These are phyloP conservation scores for Cyberlindnera mycetangii DNA, from an alignment of 805 yeast genomes.

Conservation along the genomic window DNA sequence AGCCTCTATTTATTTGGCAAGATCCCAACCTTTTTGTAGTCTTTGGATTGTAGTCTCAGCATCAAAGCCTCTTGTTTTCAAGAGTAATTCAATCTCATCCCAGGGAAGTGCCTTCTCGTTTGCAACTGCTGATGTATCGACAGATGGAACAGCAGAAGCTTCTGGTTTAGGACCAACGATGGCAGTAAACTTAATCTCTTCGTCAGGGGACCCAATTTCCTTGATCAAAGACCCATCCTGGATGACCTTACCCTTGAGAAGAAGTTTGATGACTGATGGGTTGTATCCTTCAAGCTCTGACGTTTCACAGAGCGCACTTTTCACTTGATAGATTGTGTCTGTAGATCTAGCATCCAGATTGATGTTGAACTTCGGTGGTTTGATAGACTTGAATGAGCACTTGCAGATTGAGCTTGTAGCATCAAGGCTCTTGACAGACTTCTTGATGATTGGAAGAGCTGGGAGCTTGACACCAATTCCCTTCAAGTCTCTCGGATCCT, in stretches of 20 bases:
- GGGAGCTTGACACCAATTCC: conserved; percentile 35
- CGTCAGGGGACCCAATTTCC: conserved; percentile 27
- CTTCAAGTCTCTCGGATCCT: conserved; percentile 13
- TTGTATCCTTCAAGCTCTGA: conserved; percentile 34
- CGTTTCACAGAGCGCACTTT: conserved; percentile 26
- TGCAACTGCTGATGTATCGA: background rate
- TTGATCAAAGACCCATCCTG: conserved; percentile 46
- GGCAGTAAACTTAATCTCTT: conserved; percentile 39
- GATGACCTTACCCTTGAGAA: conserved; percentile 61
- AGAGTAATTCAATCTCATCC: conserved; percentile 38
- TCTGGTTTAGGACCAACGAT: conserved; percentile 29
- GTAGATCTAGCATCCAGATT: conserved; percentile 25
- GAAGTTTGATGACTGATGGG: conserved; percentile 42
- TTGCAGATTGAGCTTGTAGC: conserved; percentile 1
- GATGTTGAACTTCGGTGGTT: conserved; percentile 63
- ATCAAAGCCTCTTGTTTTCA: conserved; percentile 35
- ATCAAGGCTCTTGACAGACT: background rate
- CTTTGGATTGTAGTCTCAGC: conserved; percentile 31
- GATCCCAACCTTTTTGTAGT: conserved; percentile 40
- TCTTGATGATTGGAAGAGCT: conserved; percentile 31
- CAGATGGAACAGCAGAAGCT: background rate
- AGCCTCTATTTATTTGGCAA: conserved; percentile 26
- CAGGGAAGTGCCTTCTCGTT: conserved; percentile 37
- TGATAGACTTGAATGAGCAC: conserved; percentile 59
- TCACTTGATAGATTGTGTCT: conserved; percentile 34